phyloP scores from a whole-genome alignment of 192 early-diverging fungal species.

The Rhizophlyctis rosea region DNA sequence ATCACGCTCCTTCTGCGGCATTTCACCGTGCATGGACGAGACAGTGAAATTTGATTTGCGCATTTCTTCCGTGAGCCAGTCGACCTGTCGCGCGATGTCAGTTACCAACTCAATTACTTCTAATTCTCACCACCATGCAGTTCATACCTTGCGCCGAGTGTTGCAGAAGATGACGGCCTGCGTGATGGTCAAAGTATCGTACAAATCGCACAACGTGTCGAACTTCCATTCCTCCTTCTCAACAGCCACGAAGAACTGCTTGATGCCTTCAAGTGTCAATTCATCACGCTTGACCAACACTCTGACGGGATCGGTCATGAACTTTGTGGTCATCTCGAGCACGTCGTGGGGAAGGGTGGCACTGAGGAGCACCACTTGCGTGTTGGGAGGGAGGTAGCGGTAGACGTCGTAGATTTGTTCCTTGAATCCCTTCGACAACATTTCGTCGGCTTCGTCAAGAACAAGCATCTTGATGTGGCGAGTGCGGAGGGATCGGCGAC shows the following conservation, averaged over 20 bases:
- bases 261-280: constrained; percentile 96
- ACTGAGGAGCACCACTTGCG: constrained; percentile 88
- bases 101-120: background rate
- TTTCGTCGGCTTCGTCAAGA: constrained; percentile 96
- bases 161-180: constrained; percentile 99
- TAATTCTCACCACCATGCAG: background rate
- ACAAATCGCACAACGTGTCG: constrained; percentile 95
- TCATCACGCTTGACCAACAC: constrained; percentile 99
- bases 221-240: constrained; percentile 99
- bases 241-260: constrained; percentile 97
- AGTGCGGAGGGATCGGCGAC: constrained; percentile 75
- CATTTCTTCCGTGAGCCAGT: constrained; percentile 97
- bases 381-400: constrained; percentile 84
- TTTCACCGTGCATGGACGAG: constrained; percentile 98
- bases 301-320: constrained; percentile 94
- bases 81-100: constrained; percentile 54
- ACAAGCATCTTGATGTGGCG: constrained; percentile 91
- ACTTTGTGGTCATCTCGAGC: constrained; percentile 93
- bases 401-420: constrained; percentile 85
- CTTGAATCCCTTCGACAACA: constrained; percentile 92
- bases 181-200: constrained; percentile 96
- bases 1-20: constrained; percentile 97
- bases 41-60: constrained; percentile 96
- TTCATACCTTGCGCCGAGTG: constrained; percentile 78
- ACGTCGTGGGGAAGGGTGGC: constrained; percentile 96